Conservation (phyloP, 2,329 filamentous ascomycete species). For the Penicillium sp. region DNA sequence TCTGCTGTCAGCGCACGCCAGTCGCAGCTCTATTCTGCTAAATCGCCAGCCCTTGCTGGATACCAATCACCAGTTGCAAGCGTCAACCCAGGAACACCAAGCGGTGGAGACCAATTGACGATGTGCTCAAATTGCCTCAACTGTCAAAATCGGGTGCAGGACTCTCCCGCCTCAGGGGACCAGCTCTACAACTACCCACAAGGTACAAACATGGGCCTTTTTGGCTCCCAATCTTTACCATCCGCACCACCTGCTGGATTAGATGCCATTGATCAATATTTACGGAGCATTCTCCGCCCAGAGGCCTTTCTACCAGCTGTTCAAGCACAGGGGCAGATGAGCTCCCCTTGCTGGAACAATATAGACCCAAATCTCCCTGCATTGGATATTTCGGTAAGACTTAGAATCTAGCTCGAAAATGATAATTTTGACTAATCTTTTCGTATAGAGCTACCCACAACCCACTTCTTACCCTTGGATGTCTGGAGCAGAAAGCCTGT, state of each 20-base stretch:
- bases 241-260: background rate
- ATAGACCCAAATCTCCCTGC: slow-evolving; percentile 10
- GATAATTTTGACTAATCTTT: background rate
- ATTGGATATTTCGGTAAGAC: slow-evolving; percentile 2
- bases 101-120: background rate
- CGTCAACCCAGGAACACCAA: background rate
- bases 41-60: background rate
- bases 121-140: slow-evolving; percentile 1
- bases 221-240: background rate
- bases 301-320: slow-evolving; percentile 7
- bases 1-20: background rate
- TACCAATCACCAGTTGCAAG: slow-evolving; percentile 1
- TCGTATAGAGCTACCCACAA: background rate
- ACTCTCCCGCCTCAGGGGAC: background rate
- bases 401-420: no score
- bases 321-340: background rate
- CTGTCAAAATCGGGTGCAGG: background rate
- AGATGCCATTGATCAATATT: slow-evolving; percentile 7
- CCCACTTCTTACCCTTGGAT: background rate
- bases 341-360: slow-evolving; percentile 7
- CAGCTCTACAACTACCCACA: slow-evolving; percentile 1
- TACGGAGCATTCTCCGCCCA: slow-evolving; percentile 10
- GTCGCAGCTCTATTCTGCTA: background rate
- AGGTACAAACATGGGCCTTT: background rate
- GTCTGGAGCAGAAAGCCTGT: background rate